Conservation (phyloP, 257 asterid species). For the Nyctanthes arbortristis region DNA sequence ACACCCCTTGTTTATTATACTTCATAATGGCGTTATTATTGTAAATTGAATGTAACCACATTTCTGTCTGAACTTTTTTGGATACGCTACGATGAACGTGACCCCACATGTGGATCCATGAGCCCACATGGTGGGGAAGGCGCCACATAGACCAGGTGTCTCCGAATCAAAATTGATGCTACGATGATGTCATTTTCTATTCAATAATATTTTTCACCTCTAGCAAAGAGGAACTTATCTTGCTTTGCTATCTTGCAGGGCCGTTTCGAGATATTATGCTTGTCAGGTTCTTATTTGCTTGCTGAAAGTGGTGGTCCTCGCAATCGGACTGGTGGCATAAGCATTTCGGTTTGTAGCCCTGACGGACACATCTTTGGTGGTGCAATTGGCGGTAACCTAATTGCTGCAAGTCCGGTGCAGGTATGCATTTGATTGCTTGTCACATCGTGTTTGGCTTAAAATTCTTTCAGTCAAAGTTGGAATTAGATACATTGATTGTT, state of each 20-base stretch:
- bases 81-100: no score
- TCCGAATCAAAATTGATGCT: no score
- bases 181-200: neutral
- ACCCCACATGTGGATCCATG: no score
- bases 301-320: conserved; percentile 65
- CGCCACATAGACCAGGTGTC: no score
- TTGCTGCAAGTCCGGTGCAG: conserved; percentile 69
- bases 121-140: no score
- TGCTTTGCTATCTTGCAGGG: conserved; percentile 48
- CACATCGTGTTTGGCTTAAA: neutral
- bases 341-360: conserved; percentile 68
- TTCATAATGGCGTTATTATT: neutral
- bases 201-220: neutral
- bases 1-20: neutral
- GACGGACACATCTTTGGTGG: conserved; percentile 75
- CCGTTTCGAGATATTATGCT: conserved; percentile 67
- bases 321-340: conserved; percentile 73
- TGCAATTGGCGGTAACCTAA: conserved; percentile 72
- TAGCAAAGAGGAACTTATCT: neutral
- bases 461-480: neutral
- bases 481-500: no score
- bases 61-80: neutral
- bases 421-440: conserved; percentile 25
- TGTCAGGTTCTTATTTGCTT: conserved; percentile 71
- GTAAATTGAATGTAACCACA: neutral